These are phyloP conservation scores for Daucus carota DNA, from an alignment of 129 eudicot species.

Conservation along the genomic window DNA sequence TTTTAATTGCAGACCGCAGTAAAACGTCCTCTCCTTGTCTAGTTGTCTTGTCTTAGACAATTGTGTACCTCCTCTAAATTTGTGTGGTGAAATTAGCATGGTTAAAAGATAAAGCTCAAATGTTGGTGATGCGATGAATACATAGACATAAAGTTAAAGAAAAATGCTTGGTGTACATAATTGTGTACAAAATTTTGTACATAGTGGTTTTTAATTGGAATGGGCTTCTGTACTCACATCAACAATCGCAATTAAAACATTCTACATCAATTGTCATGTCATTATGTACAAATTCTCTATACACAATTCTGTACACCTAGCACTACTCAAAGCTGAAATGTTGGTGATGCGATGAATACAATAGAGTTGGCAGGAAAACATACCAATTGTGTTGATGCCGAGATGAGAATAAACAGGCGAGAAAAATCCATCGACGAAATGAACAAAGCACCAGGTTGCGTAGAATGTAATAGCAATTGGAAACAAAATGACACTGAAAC, in stretches of 20 bases:
- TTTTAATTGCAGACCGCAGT: not conserved
- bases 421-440: slow-evolving; percentile 74
- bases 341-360: not conserved
- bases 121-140: not conserved
- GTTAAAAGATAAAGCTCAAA: not conserved
- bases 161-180: no score
- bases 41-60: not conserved
- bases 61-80: not conserved
- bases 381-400: slow-evolving; percentile 61
- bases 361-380: not conserved
- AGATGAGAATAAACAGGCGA: slow-evolving; percentile 59
- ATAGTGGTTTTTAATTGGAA: no score
- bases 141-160: slow-evolving; percentile 1
- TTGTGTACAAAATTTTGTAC: no score
- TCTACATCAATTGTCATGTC: no score
- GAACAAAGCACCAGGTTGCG: slow-evolving; percentile 78
- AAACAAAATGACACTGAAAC: slow-evolving; percentile 65
- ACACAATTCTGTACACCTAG: no score
- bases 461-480: slow-evolving; percentile 74
- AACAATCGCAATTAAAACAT: no score
- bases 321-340: no score
- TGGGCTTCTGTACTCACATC: no score
- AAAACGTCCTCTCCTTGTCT: no score
- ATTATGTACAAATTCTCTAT: no score
- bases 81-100: not conserved